Evolutionary conservation across 2,329 filamentous ascomycete genomes (phyloP).

Genomic region (Sclerotinia subarctica): DNA sequence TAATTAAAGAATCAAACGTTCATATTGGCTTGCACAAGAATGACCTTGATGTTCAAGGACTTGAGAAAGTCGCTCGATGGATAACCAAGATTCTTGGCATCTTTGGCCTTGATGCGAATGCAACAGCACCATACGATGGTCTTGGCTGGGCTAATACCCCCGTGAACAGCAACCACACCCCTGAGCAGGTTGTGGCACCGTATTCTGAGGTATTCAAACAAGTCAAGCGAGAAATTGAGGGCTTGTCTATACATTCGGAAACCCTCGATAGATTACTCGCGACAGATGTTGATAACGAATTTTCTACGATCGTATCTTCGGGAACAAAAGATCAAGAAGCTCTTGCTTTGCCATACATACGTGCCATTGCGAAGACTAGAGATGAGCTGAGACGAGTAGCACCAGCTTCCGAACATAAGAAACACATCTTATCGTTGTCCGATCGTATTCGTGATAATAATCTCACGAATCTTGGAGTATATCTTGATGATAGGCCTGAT

Average conservation of each 20-base stretch:
- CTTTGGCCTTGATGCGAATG: slow-evolving; percentile 71
- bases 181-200: slow-evolving; percentile 46
- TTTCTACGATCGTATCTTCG: slow-evolving; percentile 44
- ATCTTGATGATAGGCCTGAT: slow-evolving; percentile 72
- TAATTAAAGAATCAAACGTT: slow-evolving; percentile 75
- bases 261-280: slow-evolving; percentile 45
- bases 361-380: slow-evolving; percentile 41
- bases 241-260: slow-evolving; percentile 49
- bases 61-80: slow-evolving; percentile 66
- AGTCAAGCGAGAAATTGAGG: slow-evolving; percentile 47
- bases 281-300: slow-evolving; percentile 47
- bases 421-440: slow-evolving; percentile 71
- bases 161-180: slow-evolving; percentile 35
- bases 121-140: slow-evolving; percentile 52
- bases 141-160: slow-evolving; percentile 52
- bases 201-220: slow-evolving; percentile 47
- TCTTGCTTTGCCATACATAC: slow-evolving; percentile 54
- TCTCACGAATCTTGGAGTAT: slow-evolving; percentile 78
- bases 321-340: slow-evolving; percentile 52
- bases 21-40: slow-evolving; percentile 48
- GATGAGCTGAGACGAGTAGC: slow-evolving; percentile 56
- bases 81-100: slow-evolving; percentile 80
- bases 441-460: slow-evolving; percentile 78
- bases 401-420: slow-evolving; percentile 53
- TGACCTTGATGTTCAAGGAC: slow-evolving; percentile 45